phyloP scores from a whole-genome alignment of 192 early-diverging fungal species.

The Backusella westeae region DNA sequence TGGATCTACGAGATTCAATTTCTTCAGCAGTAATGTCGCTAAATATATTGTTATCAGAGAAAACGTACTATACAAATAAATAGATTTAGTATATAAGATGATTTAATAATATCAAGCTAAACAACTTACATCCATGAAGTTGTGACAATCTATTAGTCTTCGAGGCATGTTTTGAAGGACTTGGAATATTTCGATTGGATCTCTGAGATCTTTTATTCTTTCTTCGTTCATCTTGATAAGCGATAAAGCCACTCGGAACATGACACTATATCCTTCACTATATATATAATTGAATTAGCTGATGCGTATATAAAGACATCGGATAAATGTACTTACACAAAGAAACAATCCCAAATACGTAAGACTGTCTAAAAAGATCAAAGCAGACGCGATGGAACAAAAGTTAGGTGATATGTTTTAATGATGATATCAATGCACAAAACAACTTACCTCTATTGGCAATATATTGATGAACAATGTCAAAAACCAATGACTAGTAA shows the following conservation, averaged over 20 bases:
- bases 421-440: not conserved
- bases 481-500: constrained; percentile 80
- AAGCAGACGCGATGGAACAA: not conserved
- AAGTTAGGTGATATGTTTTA: not conserved
- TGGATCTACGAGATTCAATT: not conserved
- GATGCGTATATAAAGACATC: not conserved
- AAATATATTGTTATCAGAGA: constrained; percentile 4
- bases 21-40: not conserved
- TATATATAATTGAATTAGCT: not conserved
- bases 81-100: not conserved
- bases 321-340: constrained; percentile 31
- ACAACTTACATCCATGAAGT: constrained; percentile 47
- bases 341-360: constrained; percentile 66
- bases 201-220: constrained; percentile 52
- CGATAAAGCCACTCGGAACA: constrained; percentile 70
- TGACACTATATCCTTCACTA: constrained; percentile 59
- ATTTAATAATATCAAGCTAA: not conserved
- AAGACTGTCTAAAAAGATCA: constrained; percentile 36
- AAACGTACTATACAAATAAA: constrained; percentile 6
- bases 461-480: constrained; percentile 74
- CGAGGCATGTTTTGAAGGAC: constrained; percentile 60
- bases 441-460: constrained; percentile 43
- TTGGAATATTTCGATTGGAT: constrained; percentile 56
- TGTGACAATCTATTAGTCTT: constrained; percentile 54
- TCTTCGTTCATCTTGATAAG: constrained; percentile 64